Percentiles rank a stretch among this genome's conserved stretches.
phyloP scores from a whole-genome alignment of 768 basidiomycete genomes.

The Calvatia gigantea region DNA sequence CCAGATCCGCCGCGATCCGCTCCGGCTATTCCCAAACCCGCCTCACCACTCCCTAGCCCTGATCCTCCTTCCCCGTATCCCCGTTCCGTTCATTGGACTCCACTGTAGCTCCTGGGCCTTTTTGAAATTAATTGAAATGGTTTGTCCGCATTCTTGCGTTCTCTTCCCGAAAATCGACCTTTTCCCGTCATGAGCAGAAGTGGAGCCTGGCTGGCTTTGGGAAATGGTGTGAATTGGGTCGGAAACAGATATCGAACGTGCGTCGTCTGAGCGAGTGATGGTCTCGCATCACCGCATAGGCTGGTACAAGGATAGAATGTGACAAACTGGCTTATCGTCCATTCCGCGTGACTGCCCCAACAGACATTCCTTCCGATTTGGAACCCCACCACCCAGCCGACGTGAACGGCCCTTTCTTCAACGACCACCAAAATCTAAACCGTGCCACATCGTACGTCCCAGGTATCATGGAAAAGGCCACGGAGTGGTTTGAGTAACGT shows the following conservation, averaged over 20 bases:
- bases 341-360: neutral
- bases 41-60: neutral
- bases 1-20: neutral
- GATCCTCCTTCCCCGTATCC: neutral
- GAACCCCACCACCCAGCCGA: too few species aligned
- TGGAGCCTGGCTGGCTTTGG: neutral
- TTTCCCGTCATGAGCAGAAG: too few species aligned
- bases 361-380: too few species aligned
- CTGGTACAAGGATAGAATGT: slow-evolving; percentile 5
- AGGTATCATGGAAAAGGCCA: too few species aligned
- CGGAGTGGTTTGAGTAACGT: too few species aligned
- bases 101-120: neutral
- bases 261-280: neutral
- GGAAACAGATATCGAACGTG: neutral
- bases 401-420: too few species aligned
- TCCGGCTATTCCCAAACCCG: neutral
- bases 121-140: too few species aligned
- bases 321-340: neutral
- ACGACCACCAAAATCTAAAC: too few species aligned
- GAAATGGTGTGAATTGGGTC: neutral
- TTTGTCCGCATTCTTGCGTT: too few species aligned
- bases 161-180: too few species aligned
- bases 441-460: too few species aligned
- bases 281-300: neutral
- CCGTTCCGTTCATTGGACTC: too few species aligned